Conservation (phyloP, 371 early-diverging fungal species). For the Mortierella sp. region DNA sequence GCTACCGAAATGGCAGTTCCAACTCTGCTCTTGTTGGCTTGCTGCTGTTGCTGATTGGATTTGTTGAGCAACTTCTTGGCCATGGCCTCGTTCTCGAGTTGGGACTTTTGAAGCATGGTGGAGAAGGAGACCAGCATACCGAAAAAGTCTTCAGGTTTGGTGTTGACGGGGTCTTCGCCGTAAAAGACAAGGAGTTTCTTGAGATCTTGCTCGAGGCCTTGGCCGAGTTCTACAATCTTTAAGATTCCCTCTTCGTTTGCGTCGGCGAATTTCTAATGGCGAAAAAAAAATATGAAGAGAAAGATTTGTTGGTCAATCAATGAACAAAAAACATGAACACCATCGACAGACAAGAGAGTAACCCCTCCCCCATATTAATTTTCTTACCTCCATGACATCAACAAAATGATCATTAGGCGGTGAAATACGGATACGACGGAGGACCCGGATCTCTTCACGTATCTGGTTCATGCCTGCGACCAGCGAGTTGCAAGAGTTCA, state of each 20-base stretch:
- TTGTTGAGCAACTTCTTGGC: constrained; percentile 31
- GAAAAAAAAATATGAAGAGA: background rate
- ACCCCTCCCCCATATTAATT: no score
- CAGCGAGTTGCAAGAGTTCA: constrained; percentile 73
- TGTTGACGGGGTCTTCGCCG: constrained; percentile 87
- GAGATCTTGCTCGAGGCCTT: constrained; percentile 77
- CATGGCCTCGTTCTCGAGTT: constrained; percentile 48
- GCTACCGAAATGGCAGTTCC: constrained; percentile 34
- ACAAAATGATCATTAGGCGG: constrained; percentile 75
- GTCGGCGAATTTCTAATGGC: constrained; percentile 40
- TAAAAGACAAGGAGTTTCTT: constrained; percentile 76
- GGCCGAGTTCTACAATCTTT: constrained; percentile 65
- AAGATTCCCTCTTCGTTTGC: constrained; percentile 50
- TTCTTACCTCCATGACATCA: constrained; percentile 72
- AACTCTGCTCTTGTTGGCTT: constrained; percentile 30
- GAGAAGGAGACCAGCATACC: constrained; percentile 70
- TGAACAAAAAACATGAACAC: no score
- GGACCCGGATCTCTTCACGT: constrained; percentile 66
- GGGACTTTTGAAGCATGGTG: constrained; percentile 55
- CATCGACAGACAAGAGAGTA: no score
- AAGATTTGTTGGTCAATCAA: no score
- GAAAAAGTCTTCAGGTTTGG: constrained; percentile 93
- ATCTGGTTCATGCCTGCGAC: constrained; percentile 69
- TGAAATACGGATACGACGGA: constrained; percentile 56
- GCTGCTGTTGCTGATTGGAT: constrained; percentile 31